Evolutionary conservation across 164 flowering plant genomes (phyloP), one percentile per base, ranked within the genome.

Genomic region (Chloranthus sessilifolius): DNA sequence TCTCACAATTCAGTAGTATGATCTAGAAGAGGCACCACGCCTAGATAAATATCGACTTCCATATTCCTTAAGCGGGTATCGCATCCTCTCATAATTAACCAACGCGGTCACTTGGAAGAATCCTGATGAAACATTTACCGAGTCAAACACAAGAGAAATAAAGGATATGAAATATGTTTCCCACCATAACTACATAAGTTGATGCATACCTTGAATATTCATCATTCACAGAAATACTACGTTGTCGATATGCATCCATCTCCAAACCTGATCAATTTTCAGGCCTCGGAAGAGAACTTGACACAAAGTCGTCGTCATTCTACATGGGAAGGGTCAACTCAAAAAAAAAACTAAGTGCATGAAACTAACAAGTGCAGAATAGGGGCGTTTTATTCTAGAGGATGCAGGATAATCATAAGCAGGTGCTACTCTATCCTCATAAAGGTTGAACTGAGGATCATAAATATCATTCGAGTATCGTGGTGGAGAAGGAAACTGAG

Each of bases 1-100:
- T n/a, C 60, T 48, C 55, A 54, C 55, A 47, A 21, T 64, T 64
- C 20, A 64, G 43, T 58, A 52, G 38, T 62, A 50, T 23, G 63
- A 48, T 53, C 66, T 52, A n/a, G n/a, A n/a, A 21, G 66, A 54
- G 35, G 39, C 28, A 5, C 52, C 43, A 47, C 59, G 29, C 45
- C 56, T 36, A 54, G 63, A 49, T 21, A 56, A 25, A 19, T 61
- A 36, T 12, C 49, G 66, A 24, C 40, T 37, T 25, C 53, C 27
- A 35, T 25, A 56, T n/a, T 7, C 11, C 26, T 29, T 19, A n/a
- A 16, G 53, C 29, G 50, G 9, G 43, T 53, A 44, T 24, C 19
- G 48, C 10, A 30, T 19, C 38, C 47, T 56, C 17, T 42, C 47
- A 37, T 52, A 61, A 47, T 5, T n/a, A n/a, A n/a, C n/a, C 59